Conservation (phyloP, 345 rosid species). For the Euphorbia lathyris region DNA sequence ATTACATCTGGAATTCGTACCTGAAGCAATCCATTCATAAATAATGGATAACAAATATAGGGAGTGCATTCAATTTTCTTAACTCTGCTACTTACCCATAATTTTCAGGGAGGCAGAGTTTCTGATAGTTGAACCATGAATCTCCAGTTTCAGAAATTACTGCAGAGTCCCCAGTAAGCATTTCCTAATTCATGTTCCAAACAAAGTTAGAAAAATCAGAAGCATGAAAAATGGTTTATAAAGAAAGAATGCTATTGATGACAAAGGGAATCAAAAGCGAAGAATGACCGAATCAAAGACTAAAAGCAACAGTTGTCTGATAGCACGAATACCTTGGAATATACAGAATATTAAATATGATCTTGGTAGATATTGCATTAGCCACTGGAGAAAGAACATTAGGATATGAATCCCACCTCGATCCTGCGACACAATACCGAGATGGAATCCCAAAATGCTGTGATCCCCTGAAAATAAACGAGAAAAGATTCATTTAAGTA, state of each 20-base stretch:
- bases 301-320: too few species aligned
- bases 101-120: conserved; percentile 62
- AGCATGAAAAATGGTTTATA: neutral
- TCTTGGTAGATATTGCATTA: too few species aligned
- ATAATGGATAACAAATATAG: neutral
- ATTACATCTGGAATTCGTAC: conserved; percentile 78
- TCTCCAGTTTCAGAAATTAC: conserved; percentile 77
- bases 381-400: too few species aligned
- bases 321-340: too few species aligned
- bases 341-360: too few species aligned
- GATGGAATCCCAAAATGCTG: too few species aligned
- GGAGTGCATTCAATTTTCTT: neutral
- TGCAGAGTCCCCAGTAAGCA: conserved; percentile 50
- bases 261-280: too few species aligned
- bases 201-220: neutral
- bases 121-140: conserved; percentile 81
- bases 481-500: too few species aligned
- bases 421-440: too few species aligned
- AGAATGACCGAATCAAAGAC: too few species aligned
- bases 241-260: neutral
- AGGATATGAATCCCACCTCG: too few species aligned
- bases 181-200: conserved; percentile 32
- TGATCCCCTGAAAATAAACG: too few species aligned
- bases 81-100: conserved; percentile 58
- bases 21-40: conserved; percentile 28